These are phyloP conservation scores for Cryphonectria carpinicola DNA, from an alignment of 2,329 filamentous ascomycete species.

Conservation along the genomic window DNA sequence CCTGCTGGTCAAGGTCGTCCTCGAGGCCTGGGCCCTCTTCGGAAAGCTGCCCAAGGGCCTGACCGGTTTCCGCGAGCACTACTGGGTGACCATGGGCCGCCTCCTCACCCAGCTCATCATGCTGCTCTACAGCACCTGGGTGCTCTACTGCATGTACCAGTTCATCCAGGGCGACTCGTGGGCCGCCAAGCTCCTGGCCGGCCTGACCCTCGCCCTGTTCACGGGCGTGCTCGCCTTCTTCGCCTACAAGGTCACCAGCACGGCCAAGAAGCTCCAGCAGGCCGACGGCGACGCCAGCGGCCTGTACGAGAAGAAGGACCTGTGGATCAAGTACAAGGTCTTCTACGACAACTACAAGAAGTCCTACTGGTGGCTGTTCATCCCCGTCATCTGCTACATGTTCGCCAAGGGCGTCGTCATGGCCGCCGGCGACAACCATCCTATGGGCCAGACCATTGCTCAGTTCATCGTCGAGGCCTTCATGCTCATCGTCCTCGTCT, in stretches of 20 bases:
- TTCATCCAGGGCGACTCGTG: slow-evolving; percentile 93
- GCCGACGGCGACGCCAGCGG: slow-evolving; percentile 71
- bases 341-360: slow-evolving; percentile 98
- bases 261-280: slow-evolving; percentile 75
- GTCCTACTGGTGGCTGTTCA: slow-evolving; percentile 95
- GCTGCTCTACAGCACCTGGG: slow-evolving; percentile 92
- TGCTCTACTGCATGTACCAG: slow-evolving; percentile 93
- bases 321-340: slow-evolving; percentile 93
- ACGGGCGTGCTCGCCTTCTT: slow-evolving; percentile 83
- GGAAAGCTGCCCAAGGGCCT: slow-evolving; percentile 82
- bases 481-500: slow-evolving; percentile 79
- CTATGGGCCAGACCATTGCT: slow-evolving; percentile 76
- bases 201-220: slow-evolving; percentile 77
- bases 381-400: slow-evolving; percentile 87
- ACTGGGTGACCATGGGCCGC: slow-evolving; percentile 90
- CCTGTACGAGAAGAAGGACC: slow-evolving; percentile 86
- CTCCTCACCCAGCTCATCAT: slow-evolving; percentile 89
- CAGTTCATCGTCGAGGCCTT: slow-evolving; percentile 81
- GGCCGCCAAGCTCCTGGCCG: slow-evolving; percentile 85
- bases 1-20: slow-evolving; percentile 84
- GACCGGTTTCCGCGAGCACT: slow-evolving; percentile 87
- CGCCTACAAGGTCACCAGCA: slow-evolving; percentile 78
- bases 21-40: slow-evolving; percentile 90
- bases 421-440: slow-evolving; percentile 83
- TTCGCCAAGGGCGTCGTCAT: slow-evolving; percentile 87